phyloP scores from a whole-genome alignment of 2,329 filamentous ascomycete species.

The Verticillium zaregamsianum region DNA sequence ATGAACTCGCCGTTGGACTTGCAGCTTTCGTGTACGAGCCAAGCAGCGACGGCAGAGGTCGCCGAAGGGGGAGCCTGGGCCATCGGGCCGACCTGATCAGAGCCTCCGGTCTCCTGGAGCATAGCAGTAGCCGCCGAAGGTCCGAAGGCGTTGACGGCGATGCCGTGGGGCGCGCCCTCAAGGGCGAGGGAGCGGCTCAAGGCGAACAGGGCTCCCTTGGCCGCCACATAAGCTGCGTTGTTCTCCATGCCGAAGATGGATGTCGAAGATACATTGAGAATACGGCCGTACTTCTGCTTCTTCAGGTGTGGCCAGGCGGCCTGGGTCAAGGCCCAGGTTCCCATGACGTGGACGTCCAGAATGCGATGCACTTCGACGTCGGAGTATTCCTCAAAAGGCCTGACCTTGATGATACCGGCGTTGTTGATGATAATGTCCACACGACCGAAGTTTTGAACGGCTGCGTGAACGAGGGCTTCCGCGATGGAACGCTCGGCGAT shows the following conservation, averaged over 20 bases:
- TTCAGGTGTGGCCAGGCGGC: slow-evolving; percentile 1
- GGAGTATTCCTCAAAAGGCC: neutral
- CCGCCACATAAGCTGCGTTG: neutral
- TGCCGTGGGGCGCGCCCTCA: neutral
- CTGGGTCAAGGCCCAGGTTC: neutral
- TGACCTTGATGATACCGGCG: neutral
- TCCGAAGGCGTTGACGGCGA: neutral
- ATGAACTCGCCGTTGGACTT: neutral
- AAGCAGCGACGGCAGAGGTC: neutral
- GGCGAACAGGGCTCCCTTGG: neutral
- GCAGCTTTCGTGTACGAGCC: neutral
- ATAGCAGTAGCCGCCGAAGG: neutral
- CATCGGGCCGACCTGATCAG: no score
- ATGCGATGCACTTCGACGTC: fast-evolving
- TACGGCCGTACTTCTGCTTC: slow-evolving; percentile 1
- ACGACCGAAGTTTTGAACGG: neutral
- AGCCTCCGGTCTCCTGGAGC: neutral
- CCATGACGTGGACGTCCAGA: neutral
- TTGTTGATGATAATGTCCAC: slow-evolving; percentile 5
- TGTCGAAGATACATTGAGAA: neutral
- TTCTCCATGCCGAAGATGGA: neutral
- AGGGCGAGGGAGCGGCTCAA: neutral
- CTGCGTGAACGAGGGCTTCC: neutral
- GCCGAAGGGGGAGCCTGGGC: neutral
- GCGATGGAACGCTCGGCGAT: neutral